These are phyloP conservation scores for Globisporangium solare DNA, from an alignment of 352 stramenopile species.

Conservation along the genomic window DNA sequence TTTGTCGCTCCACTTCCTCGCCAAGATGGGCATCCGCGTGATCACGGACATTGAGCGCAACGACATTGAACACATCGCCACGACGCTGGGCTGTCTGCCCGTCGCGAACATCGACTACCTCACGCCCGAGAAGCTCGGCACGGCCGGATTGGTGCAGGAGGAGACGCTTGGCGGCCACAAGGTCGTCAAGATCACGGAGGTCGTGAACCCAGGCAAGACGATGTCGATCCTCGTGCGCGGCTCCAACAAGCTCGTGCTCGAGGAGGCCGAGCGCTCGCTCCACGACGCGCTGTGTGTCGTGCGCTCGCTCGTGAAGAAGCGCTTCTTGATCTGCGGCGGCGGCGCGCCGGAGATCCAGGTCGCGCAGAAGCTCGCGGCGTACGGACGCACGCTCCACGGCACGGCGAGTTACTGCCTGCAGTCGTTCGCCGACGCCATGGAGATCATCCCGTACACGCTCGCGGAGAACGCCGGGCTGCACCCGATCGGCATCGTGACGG, in stretches of 20 bases:
- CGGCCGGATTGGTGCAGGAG: constrained; percentile 94
- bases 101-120: constrained; percentile 98
- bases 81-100: constrained; percentile 93
- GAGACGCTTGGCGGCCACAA: constrained; percentile 95
- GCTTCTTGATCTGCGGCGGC: constrained; percentile 97
- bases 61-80: constrained; percentile 99
- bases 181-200: constrained; percentile 99
- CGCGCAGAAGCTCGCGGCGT: constrained; percentile 91
- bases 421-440: constrained; percentile 96
- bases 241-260: constrained; percentile 98
- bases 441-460: constrained; percentile 99
- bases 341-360: constrained; percentile 97
- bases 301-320: constrained; percentile 97
- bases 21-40: constrained; percentile 99
- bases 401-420: constrained; percentile 96
- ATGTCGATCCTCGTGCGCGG: constrained; percentile 98
- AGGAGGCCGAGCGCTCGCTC: constrained; percentile 97
- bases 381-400: constrained; percentile 90
- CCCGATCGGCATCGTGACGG: constrained; percentile 98
- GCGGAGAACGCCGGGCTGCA: constrained; percentile 99
- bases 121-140: constrained; percentile 95
- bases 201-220: constrained; percentile 93
- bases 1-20: constrained; percentile 98
- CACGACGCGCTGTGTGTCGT: constrained; percentile 99
- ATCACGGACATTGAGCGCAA: constrained; percentile 98